Percentiles rank a stretch among this genome's conserved stretches.
phyloP scores from a whole-genome alignment of 805 yeast genomes.

The Wickerhamiella shivajii region DNA sequence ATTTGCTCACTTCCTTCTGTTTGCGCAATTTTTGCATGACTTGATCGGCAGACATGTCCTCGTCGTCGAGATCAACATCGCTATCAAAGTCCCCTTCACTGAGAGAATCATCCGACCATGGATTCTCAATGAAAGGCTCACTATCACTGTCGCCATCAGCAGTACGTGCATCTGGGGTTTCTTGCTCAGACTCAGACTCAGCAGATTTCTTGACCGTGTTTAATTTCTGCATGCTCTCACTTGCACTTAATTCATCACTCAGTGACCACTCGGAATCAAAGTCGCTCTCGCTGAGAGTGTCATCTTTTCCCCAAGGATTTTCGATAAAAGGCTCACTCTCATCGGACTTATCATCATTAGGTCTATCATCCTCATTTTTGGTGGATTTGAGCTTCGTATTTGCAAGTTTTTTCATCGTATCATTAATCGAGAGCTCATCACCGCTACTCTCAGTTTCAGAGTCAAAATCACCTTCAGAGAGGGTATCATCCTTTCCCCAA shows the following conservation, averaged over 20 bases:
- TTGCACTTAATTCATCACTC: not conserved
- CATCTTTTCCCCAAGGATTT: conserved; percentile 11
- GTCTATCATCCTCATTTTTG: too few species aligned
- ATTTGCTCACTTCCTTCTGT: conserved; percentile 11
- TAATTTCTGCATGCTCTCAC: conserved; percentile 1
- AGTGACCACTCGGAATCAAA: conserved; percentile 7
- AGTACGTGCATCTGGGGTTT: too few species aligned
- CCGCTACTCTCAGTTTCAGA: conserved; percentile 12
- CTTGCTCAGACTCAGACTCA: too few species aligned
- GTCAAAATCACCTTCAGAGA: conserved; percentile 17
- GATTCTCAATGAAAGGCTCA: conserved; percentile 8
- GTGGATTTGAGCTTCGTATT: not conserved
- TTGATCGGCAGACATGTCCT: conserved; percentile 14
- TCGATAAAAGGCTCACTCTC: conserved; percentile 7
- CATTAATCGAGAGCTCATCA: not conserved
- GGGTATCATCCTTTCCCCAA: conserved; percentile 11
- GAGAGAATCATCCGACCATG: conserved; percentile 11
- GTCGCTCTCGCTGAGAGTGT: conserved; percentile 12
- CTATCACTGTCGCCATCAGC: conserved; percentile 1
- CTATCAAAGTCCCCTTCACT: conserved; percentile 18
- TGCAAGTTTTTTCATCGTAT: not conserved
- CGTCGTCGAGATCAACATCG: conserved; percentile 2
- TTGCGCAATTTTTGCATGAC: conserved; percentile 13
- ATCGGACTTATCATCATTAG: conserved; percentile 4
- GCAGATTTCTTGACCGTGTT: not conserved